Evolutionary conservation across 164 flowering plant species (phyloP).

Genomic region (Vitis amurensis): DNA sequence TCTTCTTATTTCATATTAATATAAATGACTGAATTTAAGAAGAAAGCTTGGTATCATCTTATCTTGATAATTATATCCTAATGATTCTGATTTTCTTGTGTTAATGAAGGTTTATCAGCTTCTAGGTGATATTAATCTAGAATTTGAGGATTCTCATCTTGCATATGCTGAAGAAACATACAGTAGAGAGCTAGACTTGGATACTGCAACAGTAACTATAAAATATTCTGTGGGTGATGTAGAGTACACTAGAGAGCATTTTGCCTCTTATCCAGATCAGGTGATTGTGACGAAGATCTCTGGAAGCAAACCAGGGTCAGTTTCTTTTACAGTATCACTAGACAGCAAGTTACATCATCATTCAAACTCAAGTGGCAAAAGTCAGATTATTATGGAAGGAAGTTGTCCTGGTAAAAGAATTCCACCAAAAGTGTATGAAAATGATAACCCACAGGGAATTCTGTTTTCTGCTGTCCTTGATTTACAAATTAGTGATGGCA

Average conservation of each 20-base stretch:
- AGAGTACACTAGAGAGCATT: slow-evolving; percentile 76
- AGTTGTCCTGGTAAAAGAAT: slow-evolving; percentile 68
- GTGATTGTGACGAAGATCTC: slow-evolving; percentile 74
- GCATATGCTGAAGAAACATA: slow-evolving; percentile 52
- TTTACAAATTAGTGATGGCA: slow-evolving; percentile 58
- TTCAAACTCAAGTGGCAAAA: slow-evolving; percentile 38
- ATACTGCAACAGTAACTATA: slow-evolving; percentile 70
- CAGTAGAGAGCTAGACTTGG: slow-evolving; percentile 79
- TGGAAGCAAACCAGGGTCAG: slow-evolving; percentile 58
- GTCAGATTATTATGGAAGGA: slow-evolving; percentile 79
- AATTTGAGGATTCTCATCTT: slow-evolving; percentile 69
- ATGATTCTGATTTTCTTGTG: slow-evolving; percentile 16
- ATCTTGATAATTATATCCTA: not conserved
- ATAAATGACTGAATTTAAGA: too few species aligned
- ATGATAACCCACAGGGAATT: slow-evolving; percentile 68
- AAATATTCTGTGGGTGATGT: slow-evolving; percentile 60
- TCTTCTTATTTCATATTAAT: not conserved
- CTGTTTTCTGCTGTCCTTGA: slow-evolving; percentile 70
- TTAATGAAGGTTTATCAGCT: slow-evolving; percentile 82
- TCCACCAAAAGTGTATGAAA: slow-evolving; percentile 33
- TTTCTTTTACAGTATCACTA: slow-evolving; percentile 71
- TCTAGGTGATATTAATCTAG: slow-evolving; percentile 83
- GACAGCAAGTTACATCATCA: slow-evolving; percentile 79
- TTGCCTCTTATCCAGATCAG: slow-evolving; percentile 81
- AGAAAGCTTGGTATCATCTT: not conserved